phyloP scores from a whole-genome alignment of 176 grass and related monocot species.

The Microstegium vimineum region DNA sequence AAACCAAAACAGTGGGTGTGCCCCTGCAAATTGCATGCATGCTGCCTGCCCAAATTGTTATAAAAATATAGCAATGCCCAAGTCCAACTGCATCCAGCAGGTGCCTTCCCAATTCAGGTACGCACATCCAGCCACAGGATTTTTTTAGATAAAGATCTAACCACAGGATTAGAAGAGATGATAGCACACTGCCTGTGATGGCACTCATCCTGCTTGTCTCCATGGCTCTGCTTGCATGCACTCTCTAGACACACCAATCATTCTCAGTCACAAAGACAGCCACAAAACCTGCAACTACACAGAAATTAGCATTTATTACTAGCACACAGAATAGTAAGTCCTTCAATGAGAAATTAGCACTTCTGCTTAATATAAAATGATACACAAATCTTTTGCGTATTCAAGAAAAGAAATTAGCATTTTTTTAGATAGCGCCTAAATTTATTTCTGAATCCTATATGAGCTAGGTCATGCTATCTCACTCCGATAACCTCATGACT shows the following conservation, averaged over 20 bases:
- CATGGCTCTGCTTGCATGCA: neutral
- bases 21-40: conserved; percentile 35
- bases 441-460: no score
- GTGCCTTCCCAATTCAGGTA: conserved; percentile 37
- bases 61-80: neutral
- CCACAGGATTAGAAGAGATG: conserved; percentile 6
- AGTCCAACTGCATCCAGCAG: neutral
- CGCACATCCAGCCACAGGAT: conserved; percentile 12
- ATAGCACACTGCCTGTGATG: conserved; percentile 14
- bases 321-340: neutral
- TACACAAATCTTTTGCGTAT: no score
- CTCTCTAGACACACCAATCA: conserved; percentile 36
- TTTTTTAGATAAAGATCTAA: neutral
- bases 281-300: conserved; percentile 39
- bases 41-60: neutral
- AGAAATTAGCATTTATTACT: conserved; percentile 24
- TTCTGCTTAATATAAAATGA: no score
- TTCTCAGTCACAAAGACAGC: conserved; percentile 26
- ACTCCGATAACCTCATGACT: no score
- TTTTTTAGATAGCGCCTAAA: neutral
- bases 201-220: neutral
- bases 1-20: neutral
- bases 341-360: neutral
- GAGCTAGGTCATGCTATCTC: no score
- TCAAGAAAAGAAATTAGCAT: no score